Percentiles rank a stretch among this genome's conserved stretches.
These are phyloP conservation scores for Naegleria lovaniensis DNA, from an alignment of 208 protist genomes.

Conservation along the genomic window DNA sequence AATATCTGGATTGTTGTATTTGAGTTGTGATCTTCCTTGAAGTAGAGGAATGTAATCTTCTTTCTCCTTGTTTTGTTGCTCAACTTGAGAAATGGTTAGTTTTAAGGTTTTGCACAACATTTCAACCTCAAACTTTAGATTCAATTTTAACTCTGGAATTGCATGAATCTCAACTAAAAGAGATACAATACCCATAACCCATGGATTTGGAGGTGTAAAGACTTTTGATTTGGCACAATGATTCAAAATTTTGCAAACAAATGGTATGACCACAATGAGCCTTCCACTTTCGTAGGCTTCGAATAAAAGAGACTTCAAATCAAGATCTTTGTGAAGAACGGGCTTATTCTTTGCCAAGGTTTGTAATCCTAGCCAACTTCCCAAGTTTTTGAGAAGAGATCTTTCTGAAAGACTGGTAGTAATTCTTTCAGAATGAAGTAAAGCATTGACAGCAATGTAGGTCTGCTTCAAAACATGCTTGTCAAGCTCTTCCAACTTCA, in stretches of 20 bases:
- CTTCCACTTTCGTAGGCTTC: slow-evolving; percentile 82
- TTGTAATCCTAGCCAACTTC: slow-evolving; percentile 90
- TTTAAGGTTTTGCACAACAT: slow-evolving; percentile 65
- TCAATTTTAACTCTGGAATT: slow-evolving; percentile 87
- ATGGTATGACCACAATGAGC: slow-evolving; percentile 90
- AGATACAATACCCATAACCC: slow-evolving; percentile 88
- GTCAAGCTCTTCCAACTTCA: slow-evolving; percentile 72
- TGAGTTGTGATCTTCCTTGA: background rate
- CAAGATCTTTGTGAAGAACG: slow-evolving; percentile 83
- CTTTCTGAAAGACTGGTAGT: slow-evolving; percentile 74
- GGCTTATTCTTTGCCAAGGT: slow-evolving; percentile 96
- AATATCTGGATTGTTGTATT: background rate
- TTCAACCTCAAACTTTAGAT: slow-evolving; percentile 95
- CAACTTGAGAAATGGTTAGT: slow-evolving; percentile 52
- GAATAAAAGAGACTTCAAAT: slow-evolving; percentile 86
- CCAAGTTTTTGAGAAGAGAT: slow-evolving; percentile 93
- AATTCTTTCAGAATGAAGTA: slow-evolving; percentile 88
- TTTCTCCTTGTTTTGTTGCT: background rate
- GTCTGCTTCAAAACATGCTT: slow-evolving; percentile 66
- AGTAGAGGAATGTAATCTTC: background rate
- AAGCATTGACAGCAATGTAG: slow-evolving; percentile 64
- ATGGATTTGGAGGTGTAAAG: slow-evolving; percentile 94
- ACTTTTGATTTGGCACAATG: slow-evolving; percentile 75
- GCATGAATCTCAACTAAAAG: slow-evolving; percentile 89
- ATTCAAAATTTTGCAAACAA: slow-evolving; percentile 85